These are phyloP conservation scores for Colletotrichum sp. DNA, from an alignment of 2,329 filamentous ascomycete genomes.

Conservation along the genomic window DNA sequence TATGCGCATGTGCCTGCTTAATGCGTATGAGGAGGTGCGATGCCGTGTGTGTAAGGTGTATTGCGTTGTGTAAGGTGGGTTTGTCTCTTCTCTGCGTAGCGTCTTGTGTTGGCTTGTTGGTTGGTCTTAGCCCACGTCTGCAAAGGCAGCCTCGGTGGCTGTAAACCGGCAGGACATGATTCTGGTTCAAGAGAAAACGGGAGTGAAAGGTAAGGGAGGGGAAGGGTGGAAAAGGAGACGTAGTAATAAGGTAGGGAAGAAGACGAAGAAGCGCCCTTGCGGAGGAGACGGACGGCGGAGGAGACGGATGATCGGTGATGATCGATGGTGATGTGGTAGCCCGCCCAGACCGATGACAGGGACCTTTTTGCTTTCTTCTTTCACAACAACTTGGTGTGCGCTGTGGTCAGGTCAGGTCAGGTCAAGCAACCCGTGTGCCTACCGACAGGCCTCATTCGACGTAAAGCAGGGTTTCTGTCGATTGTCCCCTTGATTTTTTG, in stretches of 20 bases:
- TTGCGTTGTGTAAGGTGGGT: background rate
- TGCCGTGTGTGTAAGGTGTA: background rate
- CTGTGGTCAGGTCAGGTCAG: background rate
- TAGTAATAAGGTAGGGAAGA: background rate
- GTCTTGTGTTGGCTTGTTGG: background rate
- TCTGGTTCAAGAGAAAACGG: background rate
- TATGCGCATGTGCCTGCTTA: background rate
- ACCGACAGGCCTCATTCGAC: background rate
- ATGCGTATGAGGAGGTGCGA: background rate
- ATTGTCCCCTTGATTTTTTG: background rate
- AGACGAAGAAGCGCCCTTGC: background rate
- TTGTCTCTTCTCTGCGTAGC: background rate
- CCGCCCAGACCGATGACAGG: background rate
- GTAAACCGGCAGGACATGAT: conserved; percentile 13
- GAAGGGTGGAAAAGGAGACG: background rate
- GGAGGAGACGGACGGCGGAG: conserved; percentile 1
- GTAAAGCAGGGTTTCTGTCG: background rate
- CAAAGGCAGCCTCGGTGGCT: conserved; percentile 16
- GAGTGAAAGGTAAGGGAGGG: background rate
- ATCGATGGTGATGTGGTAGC: conserved; percentile 12
- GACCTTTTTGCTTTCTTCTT: conserved; percentile 11
- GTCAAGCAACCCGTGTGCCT: background rate
- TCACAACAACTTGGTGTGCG: background rate
- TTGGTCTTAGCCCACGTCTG: conserved; percentile 16
- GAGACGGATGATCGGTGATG: background rate